phyloP scores from a whole-genome alignment of 768 basidiomycete genomes.

The Leucogyrophana mollusca region DNA sequence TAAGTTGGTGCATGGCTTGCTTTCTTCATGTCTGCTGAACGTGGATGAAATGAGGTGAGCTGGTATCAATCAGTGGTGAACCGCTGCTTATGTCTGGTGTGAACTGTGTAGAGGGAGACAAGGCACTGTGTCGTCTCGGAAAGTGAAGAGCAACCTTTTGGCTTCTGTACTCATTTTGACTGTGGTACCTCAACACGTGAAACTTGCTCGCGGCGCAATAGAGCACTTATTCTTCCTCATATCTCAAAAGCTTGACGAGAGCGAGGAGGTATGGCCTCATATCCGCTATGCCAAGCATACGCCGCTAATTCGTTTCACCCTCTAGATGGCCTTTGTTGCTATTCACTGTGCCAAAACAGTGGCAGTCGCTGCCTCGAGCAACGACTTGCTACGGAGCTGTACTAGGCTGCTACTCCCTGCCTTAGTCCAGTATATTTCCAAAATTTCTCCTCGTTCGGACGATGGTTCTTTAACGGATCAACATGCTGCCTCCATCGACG shows the following conservation, averaged over 20 bases:
- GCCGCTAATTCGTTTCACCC: neutral
- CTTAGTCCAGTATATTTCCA: constrained; percentile 77
- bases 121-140: constrained; percentile 72
- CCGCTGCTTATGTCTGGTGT: constrained; percentile 2
- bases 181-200: constrained; percentile 62
- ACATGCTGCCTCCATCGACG: constrained; percentile 64
- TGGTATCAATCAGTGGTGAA: neutral
- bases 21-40: constrained; percentile 84
- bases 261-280: constrained; percentile 53
- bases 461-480: constrained; percentile 55
- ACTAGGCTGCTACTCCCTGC: constrained; percentile 73
- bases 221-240: constrained; percentile 87
- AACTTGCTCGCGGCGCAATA: constrained; percentile 69
- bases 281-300: constrained; percentile 11
- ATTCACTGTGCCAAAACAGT: constrained; percentile 89
- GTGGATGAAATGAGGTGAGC: constrained; percentile 90
- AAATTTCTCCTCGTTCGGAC: constrained; percentile 58
- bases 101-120: constrained; percentile 63
- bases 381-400: constrained; percentile 67
- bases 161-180: constrained; percentile 86
- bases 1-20: constrained; percentile 68
- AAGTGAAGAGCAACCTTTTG: constrained; percentile 88
- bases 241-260: constrained; percentile 72
- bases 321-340: constrained; percentile 77
- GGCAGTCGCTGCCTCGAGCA: constrained; percentile 68